Percentiles rank a stretch among this genome's conserved stretches.
phyloP scores from a whole-genome alignment of 148 eudicot genomes.

The Chenopodium berlandieri region DNA sequence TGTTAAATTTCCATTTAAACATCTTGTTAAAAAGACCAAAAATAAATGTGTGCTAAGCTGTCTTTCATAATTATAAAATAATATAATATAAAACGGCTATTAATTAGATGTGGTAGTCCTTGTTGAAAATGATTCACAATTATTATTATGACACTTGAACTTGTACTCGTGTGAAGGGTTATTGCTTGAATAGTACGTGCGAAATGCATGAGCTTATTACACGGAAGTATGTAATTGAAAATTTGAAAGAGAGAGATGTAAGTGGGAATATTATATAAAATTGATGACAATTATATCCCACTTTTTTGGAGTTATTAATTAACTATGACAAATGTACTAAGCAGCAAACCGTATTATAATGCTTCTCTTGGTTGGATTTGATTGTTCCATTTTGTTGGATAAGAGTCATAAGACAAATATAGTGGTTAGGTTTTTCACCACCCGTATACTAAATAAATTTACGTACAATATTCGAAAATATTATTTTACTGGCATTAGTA shows the following conservation, averaged over 20 bases:
- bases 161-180: constrained; percentile 6
- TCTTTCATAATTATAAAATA: neutral
- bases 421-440: too few relatives aligned
- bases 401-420: neutral
- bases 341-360: neutral
- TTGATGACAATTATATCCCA: neutral
- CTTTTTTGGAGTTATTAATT: neutral
- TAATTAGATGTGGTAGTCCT: neutral
- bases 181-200: constrained; percentile 5
- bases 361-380: neutral
- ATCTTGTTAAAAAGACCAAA: neutral
- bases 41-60: constrained; percentile 13
- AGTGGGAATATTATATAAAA: neutral
- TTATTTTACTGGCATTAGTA: too few relatives aligned
- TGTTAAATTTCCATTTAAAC: neutral
- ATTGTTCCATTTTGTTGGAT: neutral
- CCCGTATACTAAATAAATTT: too few relatives aligned
- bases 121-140: constrained; percentile 4
- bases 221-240: neutral
- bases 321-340: neutral
- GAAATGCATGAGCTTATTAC: neutral
- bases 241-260: neutral
- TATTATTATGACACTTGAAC: neutral
- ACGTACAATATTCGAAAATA: too few relatives aligned
- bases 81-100: too few relatives aligned